Evolutionary conservation across 2,329 filamentous ascomycete genomes (phyloP), one percentile per base, ranked within the genome.

Genomic region (Corniculantispora saksenae): DNA sequence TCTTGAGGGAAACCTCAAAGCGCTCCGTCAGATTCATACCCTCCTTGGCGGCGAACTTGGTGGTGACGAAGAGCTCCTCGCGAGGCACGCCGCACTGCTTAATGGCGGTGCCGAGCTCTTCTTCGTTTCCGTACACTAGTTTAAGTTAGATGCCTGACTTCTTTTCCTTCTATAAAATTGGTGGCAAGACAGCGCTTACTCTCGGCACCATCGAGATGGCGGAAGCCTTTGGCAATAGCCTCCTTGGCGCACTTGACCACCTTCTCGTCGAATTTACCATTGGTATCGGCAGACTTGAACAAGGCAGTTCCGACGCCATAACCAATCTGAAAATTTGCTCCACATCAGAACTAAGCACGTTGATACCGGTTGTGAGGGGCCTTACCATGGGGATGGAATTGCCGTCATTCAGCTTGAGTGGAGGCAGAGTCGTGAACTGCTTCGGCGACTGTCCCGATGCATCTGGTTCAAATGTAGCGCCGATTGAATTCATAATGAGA

Each of bases 141-240:
- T 5, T 10, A 1, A 45, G 47, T 67, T n/a, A 68, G 65, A 17
- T 25, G 17, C 25, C 40, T 15, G 19, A 19, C 21, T n/a, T n/a
- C n/a, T n/a, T n/a, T n/a, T n/a, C n/a, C n/a, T n/a, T n/a, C n/a
- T 43, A 2, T 45, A 12, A n/a, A 10, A 55, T 43, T 21, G 10
- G 17, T 19, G 13, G 38, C 19, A 9, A 35, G 25, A 43, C 23
- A 23, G 21, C 13, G 38, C 53, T 57, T 63, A 89, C 88, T 78
- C 80, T 94, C 88, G 23, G 91, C 91, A 51, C 91, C 87, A 74
- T 94, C 91, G 3, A 94, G 81, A 72, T 94, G 91, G 65, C 83
- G 82, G 75, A 89, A 93, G 27, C 89, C 91, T n/a, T 86, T 76
- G 63, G 85, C 83, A 70, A 93, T 89, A 38, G 91, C 91, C 68